phyloP scores from a whole-genome alignment of 768 basidiomycete genomes.

The Hygrophorus pudorinus region DNA sequence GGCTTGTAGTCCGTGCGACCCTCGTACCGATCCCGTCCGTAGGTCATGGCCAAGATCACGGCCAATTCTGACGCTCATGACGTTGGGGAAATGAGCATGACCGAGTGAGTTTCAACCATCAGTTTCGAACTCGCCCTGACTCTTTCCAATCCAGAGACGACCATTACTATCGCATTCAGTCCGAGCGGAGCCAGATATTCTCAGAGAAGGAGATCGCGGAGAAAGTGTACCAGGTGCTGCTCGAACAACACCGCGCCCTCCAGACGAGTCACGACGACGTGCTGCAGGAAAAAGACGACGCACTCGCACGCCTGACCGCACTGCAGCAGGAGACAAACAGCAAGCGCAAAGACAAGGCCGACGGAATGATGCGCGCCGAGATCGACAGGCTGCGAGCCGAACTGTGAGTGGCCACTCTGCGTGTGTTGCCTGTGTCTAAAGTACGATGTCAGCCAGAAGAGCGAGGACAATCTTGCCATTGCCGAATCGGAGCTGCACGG shows the following conservation, averaged over 20 bases:
- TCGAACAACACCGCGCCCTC: conserved; percentile 66
- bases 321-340: conserved; percentile 48
- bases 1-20: background rate
- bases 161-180: conserved; percentile 81
- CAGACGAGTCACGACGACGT: conserved; percentile 73
- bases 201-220: conserved; percentile 83
- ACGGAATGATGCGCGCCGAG: conserved; percentile 69
- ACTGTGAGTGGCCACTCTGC: conserved; percentile 49
- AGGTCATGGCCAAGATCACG: conserved; percentile 74
- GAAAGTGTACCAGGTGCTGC: conserved; percentile 64
- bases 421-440: conserved; percentile 5
- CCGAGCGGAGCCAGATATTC: conserved; percentile 64
- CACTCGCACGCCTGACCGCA: conserved; percentile 50
- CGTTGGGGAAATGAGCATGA: conserved; percentile 55
- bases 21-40: conserved; percentile 2
- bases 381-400: conserved; percentile 74
- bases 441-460: conserved; percentile 65
- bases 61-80: conserved; percentile 36
- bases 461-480: conserved; percentile 82
- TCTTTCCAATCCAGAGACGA: conserved; percentile 50
- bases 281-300: conserved; percentile 71
- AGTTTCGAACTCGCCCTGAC: background rate
- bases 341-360: conserved; percentile 58
- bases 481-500: conserved; percentile 80
- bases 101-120: conserved; percentile 46